Percentiles rank a stretch among this genome's conserved stretches.
Evolutionary conservation across 352 stramenopile species (phyloP).

Genomic region (Pythium pyrilobum): DNA sequence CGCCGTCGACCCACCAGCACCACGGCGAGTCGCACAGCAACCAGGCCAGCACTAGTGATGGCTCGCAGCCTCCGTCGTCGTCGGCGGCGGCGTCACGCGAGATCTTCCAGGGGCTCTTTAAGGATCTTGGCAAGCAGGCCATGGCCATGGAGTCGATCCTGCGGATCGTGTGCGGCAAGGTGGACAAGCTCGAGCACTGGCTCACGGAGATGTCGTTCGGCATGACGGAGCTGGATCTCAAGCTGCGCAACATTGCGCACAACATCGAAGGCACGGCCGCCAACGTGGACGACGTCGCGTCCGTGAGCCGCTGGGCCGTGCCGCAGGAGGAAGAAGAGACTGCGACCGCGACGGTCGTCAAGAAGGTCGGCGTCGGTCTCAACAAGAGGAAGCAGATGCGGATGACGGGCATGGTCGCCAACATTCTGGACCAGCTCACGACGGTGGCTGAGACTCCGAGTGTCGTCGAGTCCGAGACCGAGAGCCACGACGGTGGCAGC

Average conservation of each 20-base stretch:
- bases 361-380: constrained; percentile 36
- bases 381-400: constrained; percentile 46
- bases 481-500: constrained; percentile 7
- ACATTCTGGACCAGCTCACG: constrained; percentile 46
- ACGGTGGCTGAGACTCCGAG: constrained; percentile 2
- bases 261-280: constrained; percentile 74
- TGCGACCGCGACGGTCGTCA: constrained; percentile 28
- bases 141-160: constrained; percentile 74
- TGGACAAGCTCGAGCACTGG: constrained; percentile 72
- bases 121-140: constrained; percentile 64
- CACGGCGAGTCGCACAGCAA: constrained; percentile 2
- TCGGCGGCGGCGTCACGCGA: constrained; percentile 29
- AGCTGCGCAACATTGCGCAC: constrained; percentile 73
- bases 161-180: constrained; percentile 58
- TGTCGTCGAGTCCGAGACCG: constrained; percentile 12
- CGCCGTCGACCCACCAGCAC: too few relatives aligned
- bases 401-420: constrained; percentile 57
- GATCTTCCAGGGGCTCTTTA: constrained; percentile 68
- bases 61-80: background rate
- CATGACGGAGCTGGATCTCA: constrained; percentile 70
- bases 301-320: constrained; percentile 38
- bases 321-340: constrained; percentile 25
- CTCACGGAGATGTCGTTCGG: constrained; percentile 67
- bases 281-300: constrained; percentile 44
- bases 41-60: too few relatives aligned